Percentiles rank a stretch among this genome's conserved stretches.
Conservation (phyloP, 2,329 filamentous ascomycete genomes). For the Fusarium succisae region DNA sequence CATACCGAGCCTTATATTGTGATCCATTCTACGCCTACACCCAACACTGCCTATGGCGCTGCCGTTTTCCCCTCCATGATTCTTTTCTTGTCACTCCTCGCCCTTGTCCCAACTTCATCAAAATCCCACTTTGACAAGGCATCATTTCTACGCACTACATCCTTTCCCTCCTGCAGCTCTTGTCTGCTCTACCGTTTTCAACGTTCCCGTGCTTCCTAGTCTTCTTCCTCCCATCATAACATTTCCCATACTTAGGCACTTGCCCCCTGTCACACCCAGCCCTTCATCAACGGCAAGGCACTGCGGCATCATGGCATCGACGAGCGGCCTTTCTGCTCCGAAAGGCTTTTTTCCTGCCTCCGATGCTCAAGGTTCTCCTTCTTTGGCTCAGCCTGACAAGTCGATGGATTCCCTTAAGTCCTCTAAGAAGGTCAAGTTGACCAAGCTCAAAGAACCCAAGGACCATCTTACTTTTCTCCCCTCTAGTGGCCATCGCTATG, state of each 20-base stretch:
- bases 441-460: slow-evolving; percentile 5
- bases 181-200: slow-evolving; percentile 4
- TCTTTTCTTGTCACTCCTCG: slow-evolving; percentile 14
- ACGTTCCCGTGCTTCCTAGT: not conserved
- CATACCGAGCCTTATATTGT: slow-evolving; percentile 3
- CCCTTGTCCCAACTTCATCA: slow-evolving; percentile 3
- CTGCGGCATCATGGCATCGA: slow-evolving; percentile 7
- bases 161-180: slow-evolving; percentile 2
- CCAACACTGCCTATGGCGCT: not conserved
- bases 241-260: not conserved
- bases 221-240: not conserved
- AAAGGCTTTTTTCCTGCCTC: slow-evolving; percentile 16
- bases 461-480: slow-evolving; percentile 22
- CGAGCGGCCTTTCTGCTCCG: not conserved
- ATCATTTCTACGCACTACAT: slow-evolving; percentile 7
- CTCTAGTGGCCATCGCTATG: slow-evolving; percentile 17
- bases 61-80: not conserved
- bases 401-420: not conserved
- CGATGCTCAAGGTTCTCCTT: slow-evolving; percentile 8
- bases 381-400: not conserved
- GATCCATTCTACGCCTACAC: not conserved
- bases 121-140: slow-evolving; percentile 1
- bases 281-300: not conserved
- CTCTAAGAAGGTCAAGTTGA: slow-evolving; percentile 12
- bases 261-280: not conserved